Conservation (phyloP, 129 eudicot genomes). For the Calendula officinalis region DNA sequence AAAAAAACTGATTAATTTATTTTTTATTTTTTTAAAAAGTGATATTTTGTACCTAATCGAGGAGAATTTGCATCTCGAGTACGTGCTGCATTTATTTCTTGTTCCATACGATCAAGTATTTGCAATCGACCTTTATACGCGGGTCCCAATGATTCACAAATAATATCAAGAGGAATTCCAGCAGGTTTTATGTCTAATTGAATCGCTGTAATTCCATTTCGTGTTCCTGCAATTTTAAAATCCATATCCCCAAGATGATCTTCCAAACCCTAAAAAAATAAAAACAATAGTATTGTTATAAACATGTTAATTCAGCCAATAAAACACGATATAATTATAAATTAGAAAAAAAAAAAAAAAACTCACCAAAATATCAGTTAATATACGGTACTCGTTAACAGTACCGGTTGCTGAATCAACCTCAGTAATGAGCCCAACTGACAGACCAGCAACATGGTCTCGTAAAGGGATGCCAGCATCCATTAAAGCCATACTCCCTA, state of each 20-base stretch:
- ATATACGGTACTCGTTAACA: constrained; percentile 65
- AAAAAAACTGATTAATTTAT: neutral
- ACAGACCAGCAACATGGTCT: constrained; percentile 90
- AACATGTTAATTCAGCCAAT: neutral
- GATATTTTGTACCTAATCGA: constrained; percentile 46
- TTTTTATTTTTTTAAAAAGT: too few species aligned
- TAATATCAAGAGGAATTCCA: constrained; percentile 88
- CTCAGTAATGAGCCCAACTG: constrained; percentile 90
- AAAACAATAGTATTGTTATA: constrained; percentile 13
- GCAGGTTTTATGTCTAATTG: constrained; percentile 98
- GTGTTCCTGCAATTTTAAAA: constrained; percentile 94
- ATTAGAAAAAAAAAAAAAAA: neutral
- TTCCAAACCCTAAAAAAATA: constrained; percentile 69
- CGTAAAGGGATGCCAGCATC: constrained; percentile 93
- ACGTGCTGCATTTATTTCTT: constrained; percentile 73
- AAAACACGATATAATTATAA: neutral
- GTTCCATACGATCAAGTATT: constrained; percentile 85
- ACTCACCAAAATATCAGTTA: constrained; percentile 92
- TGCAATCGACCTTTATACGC: constrained; percentile 77
- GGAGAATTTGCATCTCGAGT: constrained; percentile 69
- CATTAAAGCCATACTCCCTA: constrained; percentile 96
- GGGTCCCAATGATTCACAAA: constrained; percentile 78
- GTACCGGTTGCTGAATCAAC: constrained; percentile 72
- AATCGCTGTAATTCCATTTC: constrained; percentile 83
- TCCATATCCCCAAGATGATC: constrained; percentile 99